Evolutionary conservation across 768 basidiomycete genomes (phyloP).

Genomic region (Gymnopilus junonius): DNA sequence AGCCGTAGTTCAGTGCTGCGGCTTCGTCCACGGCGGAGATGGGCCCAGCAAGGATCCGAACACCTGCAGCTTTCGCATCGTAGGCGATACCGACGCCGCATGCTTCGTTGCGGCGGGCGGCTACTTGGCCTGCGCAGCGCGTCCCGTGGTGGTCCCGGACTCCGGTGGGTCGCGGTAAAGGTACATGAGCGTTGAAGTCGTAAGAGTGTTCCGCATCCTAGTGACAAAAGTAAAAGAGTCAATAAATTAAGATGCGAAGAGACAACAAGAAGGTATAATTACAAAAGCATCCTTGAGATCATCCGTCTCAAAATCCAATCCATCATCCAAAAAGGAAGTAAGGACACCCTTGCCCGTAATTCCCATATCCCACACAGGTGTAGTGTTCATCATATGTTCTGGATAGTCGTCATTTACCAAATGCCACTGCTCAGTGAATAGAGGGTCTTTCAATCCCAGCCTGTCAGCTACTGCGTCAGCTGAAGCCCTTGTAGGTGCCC

Average conservation of each 20-base stretch:
- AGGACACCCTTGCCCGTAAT: constrained; percentile 86
- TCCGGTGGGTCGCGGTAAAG: constrained; percentile 82
- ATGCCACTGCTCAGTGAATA: constrained; percentile 91
- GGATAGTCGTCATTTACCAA: constrained; percentile 83
- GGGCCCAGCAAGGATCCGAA: constrained; percentile 91
- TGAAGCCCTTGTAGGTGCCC: constrained; percentile 43
- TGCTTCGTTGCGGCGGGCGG: constrained; percentile 86
- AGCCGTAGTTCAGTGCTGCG: constrained; percentile 90
- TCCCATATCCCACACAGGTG: constrained; percentile 87
- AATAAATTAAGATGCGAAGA: background rate
- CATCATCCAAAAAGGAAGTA: constrained; percentile 91
- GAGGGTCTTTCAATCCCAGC: constrained; percentile 77
- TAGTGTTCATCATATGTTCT: constrained; percentile 88
- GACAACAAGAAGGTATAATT: constrained; percentile 34
- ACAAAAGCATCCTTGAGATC: constrained; percentile 94
- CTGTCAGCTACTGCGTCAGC: constrained; percentile 53
- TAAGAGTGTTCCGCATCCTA: constrained; percentile 87
- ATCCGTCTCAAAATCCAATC: constrained; percentile 83
- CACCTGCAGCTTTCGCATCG: constrained; percentile 85
- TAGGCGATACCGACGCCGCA: constrained; percentile 96
- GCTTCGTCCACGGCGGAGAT: constrained; percentile 97
- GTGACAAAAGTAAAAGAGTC: constrained; percentile 38
- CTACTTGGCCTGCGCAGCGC: constrained; percentile 95
- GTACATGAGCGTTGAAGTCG: constrained; percentile 94
- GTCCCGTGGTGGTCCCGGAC: constrained; percentile 95